Conservation (phyloP, 108 stramenopile genomes). For the Cyclostephanos tholiformis region DNA sequence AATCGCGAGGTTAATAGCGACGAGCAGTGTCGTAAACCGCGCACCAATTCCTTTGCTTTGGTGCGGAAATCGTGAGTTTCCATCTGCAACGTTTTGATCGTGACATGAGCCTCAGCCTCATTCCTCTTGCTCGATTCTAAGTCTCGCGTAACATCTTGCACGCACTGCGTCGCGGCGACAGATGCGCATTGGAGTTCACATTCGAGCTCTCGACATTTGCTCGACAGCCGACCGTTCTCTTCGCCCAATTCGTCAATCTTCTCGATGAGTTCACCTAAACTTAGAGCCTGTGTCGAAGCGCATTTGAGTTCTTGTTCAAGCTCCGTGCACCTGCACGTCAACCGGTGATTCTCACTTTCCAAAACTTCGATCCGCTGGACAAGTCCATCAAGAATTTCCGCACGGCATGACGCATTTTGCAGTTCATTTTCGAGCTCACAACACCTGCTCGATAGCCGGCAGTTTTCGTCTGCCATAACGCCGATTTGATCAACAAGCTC, state of each 20-base stretch:
- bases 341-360: constrained; percentile 23
- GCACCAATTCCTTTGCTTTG: constrained; percentile 1
- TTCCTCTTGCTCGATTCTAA: background rate
- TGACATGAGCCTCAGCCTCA: background rate
- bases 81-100: background rate
- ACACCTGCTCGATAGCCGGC: constrained; percentile 18
- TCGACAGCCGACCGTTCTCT: too few relatives aligned
- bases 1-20: too few relatives aligned
- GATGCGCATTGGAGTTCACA: constrained; percentile 1
- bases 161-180: background rate
- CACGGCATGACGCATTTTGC: background rate
- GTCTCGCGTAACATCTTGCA: background rate
- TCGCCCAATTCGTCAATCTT: too few relatives aligned
- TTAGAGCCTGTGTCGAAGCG: too few relatives aligned
- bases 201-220: too few relatives aligned
- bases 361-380: constrained; percentile 17
- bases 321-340: constrained; percentile 8
- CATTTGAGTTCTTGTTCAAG: too few relatives aligned
- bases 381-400: background rate
- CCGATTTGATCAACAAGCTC: constrained; percentile 22
- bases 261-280: too few relatives aligned
- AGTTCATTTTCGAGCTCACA: constrained; percentile 21
- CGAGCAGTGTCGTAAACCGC: constrained; percentile 1
- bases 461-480: constrained; percentile 33
- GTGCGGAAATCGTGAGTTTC: background rate